A percentile compares a stretch with the other conserved stretches of the same genome.
These are phyloP conservation scores for Pythium brassicae DNA, from an alignment of 352 stramenopile species.

Conservation along the genomic window DNA sequence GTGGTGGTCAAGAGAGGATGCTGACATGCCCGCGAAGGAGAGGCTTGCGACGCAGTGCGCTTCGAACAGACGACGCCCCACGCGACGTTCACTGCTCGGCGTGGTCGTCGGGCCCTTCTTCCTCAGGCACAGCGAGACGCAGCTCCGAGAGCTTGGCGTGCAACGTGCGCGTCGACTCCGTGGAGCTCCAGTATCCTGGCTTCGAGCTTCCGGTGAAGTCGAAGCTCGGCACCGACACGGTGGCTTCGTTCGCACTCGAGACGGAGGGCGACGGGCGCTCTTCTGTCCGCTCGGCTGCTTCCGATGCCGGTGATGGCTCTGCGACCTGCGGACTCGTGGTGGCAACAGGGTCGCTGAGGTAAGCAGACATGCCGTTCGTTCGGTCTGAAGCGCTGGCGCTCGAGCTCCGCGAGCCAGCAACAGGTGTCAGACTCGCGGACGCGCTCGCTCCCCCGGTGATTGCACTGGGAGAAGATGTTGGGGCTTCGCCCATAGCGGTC, in stretches of 20 bases:
- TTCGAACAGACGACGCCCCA: no score
- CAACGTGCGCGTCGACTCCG: slow-evolving; percentile 18
- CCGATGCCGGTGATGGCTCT: background rate
- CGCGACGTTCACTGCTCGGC: slow-evolving; percentile 1
- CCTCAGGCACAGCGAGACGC: slow-evolving; percentile 9
- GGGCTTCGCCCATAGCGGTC: no score
- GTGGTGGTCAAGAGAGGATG: background rate
- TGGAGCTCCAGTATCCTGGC: slow-evolving; percentile 16
- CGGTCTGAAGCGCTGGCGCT: background rate
- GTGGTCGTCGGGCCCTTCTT: background rate
- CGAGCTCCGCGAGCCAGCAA: background rate
- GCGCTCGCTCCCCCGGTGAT: no score
- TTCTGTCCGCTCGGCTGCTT: background rate
- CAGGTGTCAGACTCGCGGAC: no score
- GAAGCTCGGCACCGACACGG: slow-evolving; percentile 8
- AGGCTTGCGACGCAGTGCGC: background rate
- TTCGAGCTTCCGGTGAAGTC: slow-evolving; percentile 14
- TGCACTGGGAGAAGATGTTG: background rate
- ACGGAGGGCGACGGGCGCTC: background rate
- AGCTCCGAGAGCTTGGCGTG: slow-evolving; percentile 18
- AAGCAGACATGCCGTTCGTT: background rate
- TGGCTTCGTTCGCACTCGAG: background rate
- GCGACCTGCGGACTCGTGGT: background rate
- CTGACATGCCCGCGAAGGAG: background rate
- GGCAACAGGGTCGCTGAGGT: background rate